Base-by-base conservation (phyloP, 306 rosid genomes). In the Begonia peltatifolia region DNA sequence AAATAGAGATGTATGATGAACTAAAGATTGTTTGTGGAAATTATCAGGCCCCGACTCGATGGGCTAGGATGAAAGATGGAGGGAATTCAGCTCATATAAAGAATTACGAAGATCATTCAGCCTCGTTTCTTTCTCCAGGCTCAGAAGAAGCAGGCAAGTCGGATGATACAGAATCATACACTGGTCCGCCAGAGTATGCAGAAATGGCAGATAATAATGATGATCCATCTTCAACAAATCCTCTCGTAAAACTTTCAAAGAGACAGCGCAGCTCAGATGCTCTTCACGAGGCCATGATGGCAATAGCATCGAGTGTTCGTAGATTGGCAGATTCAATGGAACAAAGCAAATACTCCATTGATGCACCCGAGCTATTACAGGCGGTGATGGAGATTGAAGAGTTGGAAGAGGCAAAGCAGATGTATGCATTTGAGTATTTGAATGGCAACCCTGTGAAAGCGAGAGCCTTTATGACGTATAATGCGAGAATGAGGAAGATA, bases 311-410 rank as follows among this genome's bases (percentile, higher is more conserved):
- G 7, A 82, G 92, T 68, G 70, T 82, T 52, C 74, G 83, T 12
- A 79, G 76, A 18, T 74, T 82, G 67, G 92, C 84, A 46, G 92
- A 85, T 79, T 72, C 92, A 4, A 68, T 79, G 63, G 87, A 81
- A 57, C 78, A 42, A 52, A 74, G 74, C 65, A 63, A 72, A 61
- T 69, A 59, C 60, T 60, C 87, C 3, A 35, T 85, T 55, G 81
- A 79, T 55, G 58, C 87, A 20, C 58, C 68, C 17, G 87, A 74
- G 56, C 72, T 85, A 36, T 70, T 85, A 38, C 77, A 68, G 61
- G 92, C 95, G 0, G 92, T 85, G 71, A 85, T 79, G 92, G 84
- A 85, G 67, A 67, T 85, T n/a, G 83, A 85, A 54, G 87, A 77
- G 44, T 55, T 85, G 74, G 95, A 85, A 58, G 95, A 85, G 74